A percentile compares a stretch with the other conserved stretches of the same genome.
Evolutionary conservation across 805 yeast species (phyloP).

Genomic region (Nakazawaea pomicola): DNA sequence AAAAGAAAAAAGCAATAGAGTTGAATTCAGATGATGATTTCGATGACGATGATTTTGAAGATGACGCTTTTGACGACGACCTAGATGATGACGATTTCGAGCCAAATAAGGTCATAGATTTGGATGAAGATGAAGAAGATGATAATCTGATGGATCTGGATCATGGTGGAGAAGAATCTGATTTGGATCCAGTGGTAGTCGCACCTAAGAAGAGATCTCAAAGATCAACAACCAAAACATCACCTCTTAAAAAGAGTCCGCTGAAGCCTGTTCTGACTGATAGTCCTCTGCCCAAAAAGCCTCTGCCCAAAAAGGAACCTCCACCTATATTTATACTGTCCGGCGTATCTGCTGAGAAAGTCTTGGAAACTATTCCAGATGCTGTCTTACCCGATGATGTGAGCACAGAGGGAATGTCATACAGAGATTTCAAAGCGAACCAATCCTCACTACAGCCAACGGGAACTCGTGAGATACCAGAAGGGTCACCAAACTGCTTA

Average conservation of each 20-base stretch:
- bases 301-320: no score
- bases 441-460: constrained; percentile 30
- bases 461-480: constrained; percentile 55
- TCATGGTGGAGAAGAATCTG: not conserved
- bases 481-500: constrained; percentile 80
- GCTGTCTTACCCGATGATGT: constrained; percentile 60
- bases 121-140: constrained; percentile 8
- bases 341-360: constrained; percentile 42
- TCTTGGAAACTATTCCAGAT: constrained; percentile 65
- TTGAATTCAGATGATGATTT: constrained; percentile 12
- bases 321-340: constrained; percentile 4
- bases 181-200: not conserved
- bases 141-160: constrained; percentile 1
- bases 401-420: constrained; percentile 46
- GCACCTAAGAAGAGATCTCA: constrained; percentile 6
- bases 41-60: constrained; percentile 5
- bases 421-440: constrained; percentile 51
- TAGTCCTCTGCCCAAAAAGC: not conserved
- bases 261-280: constrained; percentile 5
- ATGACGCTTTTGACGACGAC: constrained; percentile 23
- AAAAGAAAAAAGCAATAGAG: not conserved
- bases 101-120: constrained; percentile 16
- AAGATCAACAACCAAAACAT: not conserved
- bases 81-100: constrained; percentile 20
- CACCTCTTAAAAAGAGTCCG: not conserved